A percentile compares a stretch with the other conserved stretches of the same genome.
Evolutionary conservation across 2,329 filamentous ascomycete species (phyloP).

Genomic region (Trichoderma pleuroti): DNA sequence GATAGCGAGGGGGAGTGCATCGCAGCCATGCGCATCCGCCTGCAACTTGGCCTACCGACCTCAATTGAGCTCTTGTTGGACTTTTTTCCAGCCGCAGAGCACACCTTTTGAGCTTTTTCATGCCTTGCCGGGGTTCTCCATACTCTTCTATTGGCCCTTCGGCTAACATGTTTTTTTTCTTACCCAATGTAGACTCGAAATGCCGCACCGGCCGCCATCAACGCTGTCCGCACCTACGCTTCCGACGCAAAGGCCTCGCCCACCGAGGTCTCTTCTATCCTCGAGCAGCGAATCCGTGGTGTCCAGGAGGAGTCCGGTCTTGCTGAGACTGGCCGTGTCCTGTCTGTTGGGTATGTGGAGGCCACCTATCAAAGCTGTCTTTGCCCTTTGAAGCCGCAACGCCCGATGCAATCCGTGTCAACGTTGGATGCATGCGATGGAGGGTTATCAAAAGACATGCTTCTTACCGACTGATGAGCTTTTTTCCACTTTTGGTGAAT

Average conservation of each 20-base stretch:
- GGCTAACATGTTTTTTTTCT: constrained; percentile 53
- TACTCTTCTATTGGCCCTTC: constrained; percentile 36
- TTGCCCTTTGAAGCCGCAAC: not conserved
- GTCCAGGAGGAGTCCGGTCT: constrained; percentile 95
- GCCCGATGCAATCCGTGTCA: not conserved
- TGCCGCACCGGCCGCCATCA: constrained; percentile 74
- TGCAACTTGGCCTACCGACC: constrained; percentile 28
- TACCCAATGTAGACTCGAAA: constrained; percentile 67
- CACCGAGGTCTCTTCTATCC: constrained; percentile 98
- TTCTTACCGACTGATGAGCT: not conserved
- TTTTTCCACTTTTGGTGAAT: not conserved
- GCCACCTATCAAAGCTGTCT: not conserved
- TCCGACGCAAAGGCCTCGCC: constrained; percentile 90
- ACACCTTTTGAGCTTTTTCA: constrained; percentile 34
- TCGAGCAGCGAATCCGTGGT: constrained; percentile 98
- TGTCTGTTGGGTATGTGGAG: constrained; percentile 91
- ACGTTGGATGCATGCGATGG: constrained; percentile 6
- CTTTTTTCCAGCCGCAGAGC: not conserved
- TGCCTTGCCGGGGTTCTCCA: constrained; percentile 24
- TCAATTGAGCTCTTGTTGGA: constrained; percentile 35
- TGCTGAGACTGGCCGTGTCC: constrained; percentile 97
- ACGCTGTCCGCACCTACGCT: constrained; percentile 80
- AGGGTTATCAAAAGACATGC: not conserved
- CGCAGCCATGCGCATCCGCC: constrained; percentile 36
- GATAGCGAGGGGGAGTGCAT: constrained; percentile 39